A percentile compares a stretch with the other conserved stretches of the same genome.
Conservation (phyloP, 768 basidiomycete species). For the Phlegmacium glaucopus region DNA sequence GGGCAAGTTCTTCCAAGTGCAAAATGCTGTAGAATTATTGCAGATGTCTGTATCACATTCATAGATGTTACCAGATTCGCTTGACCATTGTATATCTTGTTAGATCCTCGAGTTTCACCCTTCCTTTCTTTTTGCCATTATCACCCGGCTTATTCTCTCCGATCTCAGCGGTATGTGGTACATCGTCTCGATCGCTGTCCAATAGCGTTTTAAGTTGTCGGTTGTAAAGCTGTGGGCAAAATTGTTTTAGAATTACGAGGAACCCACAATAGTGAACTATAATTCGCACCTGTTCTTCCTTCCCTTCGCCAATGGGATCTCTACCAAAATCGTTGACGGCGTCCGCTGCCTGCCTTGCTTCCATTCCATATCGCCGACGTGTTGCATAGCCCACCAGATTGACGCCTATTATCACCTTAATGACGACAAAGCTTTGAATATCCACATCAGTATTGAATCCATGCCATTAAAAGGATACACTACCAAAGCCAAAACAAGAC, state of each 20-base stretch:
- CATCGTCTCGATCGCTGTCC: slow-evolving; percentile 68
- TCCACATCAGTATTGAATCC: not conserved
- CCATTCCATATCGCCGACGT: slow-evolving; percentile 71
- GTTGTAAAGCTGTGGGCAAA: slow-evolving; percentile 63
- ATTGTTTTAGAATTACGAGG: slow-evolving; percentile 1
- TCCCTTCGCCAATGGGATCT: slow-evolving; percentile 88
- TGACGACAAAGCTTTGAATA: slow-evolving; percentile 62
- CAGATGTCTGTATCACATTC: no score
- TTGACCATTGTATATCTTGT: slow-evolving; percentile 97
- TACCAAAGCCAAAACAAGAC: slow-evolving; percentile 85
- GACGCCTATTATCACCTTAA: slow-evolving; percentile 93
- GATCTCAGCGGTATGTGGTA: slow-evolving; percentile 63
- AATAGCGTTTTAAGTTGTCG: slow-evolving; percentile 72
- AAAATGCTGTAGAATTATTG: no score
- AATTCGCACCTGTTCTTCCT: slow-evolving; percentile 70
- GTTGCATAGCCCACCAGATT: slow-evolving; percentile 84
- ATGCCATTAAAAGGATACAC: not conserved
- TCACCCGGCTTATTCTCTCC: slow-evolving; percentile 53
- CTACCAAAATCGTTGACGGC: slow-evolving; percentile 83
- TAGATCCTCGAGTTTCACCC: slow-evolving; percentile 80
- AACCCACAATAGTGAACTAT: not conserved
- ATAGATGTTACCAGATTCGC: slow-evolving; percentile 65
- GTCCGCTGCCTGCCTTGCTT: slow-evolving; percentile 70
- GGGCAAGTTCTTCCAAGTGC: no score
- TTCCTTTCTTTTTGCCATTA: slow-evolving; percentile 46